These are phyloP conservation scores for Noccaea bulbosa DNA, from an alignment of 345 rosid genomes.

Conservation along the genomic window DNA sequence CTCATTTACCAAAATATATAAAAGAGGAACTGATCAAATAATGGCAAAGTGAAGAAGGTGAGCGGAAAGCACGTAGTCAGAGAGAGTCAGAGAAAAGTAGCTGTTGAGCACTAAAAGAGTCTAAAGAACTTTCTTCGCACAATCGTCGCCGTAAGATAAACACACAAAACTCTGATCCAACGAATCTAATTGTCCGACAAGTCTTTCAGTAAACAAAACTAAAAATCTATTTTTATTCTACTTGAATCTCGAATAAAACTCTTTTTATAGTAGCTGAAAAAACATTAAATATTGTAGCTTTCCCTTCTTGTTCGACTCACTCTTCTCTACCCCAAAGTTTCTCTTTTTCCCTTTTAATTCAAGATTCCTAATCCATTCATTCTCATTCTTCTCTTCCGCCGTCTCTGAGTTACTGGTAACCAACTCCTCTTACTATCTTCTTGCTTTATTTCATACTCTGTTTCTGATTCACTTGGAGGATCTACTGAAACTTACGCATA, in stretches of 20 bases:
- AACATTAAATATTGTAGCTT: conserved; percentile 28
- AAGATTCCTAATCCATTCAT: conserved; percentile 37
- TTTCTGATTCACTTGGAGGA: conserved; percentile 5
- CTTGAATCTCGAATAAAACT: conserved; percentile 21
- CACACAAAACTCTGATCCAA: conserved; percentile 9
- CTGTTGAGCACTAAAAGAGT: conserved; percentile 36
- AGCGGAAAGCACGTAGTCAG: conserved; percentile 25
- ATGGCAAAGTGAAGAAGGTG: conserved; percentile 29
- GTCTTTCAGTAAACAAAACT: not conserved
- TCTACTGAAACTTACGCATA: not conserved
- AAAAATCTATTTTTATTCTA: not conserved
- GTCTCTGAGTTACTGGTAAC: conserved; percentile 27
- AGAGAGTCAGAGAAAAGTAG: conserved; percentile 25
- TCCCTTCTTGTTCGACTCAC: conserved; percentile 27
- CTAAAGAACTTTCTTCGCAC: conserved; percentile 32
- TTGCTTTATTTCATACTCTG: conserved; percentile 11
- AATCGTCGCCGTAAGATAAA: conserved; percentile 10
- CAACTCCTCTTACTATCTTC: conserved; percentile 16
- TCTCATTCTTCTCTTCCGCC: conserved; percentile 22
- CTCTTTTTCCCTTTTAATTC: conserved; percentile 7
- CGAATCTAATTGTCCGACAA: conserved; percentile 35
- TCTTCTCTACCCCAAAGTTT: conserved; percentile 13
- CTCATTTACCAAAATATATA: conserved; percentile 10
- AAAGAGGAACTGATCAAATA: not conserved
- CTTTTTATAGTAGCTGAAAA: conserved; percentile 6